Evolutionary conservation across 805 yeast genomes (phyloP), one percentile per base, ranked within the genome.

Genomic region (Wickerhamiella galacta): DNA sequence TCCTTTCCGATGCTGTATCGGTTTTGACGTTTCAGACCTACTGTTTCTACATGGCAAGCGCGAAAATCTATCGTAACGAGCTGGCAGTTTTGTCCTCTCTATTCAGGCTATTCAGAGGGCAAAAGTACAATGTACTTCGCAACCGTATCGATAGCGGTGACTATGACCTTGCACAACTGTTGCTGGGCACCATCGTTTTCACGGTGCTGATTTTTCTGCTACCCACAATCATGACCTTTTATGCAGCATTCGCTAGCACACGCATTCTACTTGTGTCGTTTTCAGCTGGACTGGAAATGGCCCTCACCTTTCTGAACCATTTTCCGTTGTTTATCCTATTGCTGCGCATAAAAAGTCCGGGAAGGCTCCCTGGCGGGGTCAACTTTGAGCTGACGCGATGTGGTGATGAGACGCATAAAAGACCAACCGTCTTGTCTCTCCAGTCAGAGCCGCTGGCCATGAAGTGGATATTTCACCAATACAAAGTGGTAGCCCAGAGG

Each of bases 161-260:
- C 49, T 87, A 79, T 51, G 87, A 79, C 38, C 58, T 87, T 16
- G 95, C 85, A 50, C 93, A 85, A 47, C 61, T 87, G 35, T 58
- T 92, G 31, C 57, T 87, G 49, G 98, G 98, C 0, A 90, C 95
- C 2, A 63, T 90, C 36, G 54, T 87, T 12, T 90, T 90, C 54
- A 81, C 87, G 31, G 70, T 85, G 11, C 57, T 80, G 33, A 56
- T 77, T 0, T 79, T 83, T 43, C 58, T 92, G 21, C 53, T 83
- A 31, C 98, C 98, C 1, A 90, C 99, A 0, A 76, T 82, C 2
- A 51, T 75, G 43, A 90, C 90, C 10, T 90, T 85, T 49, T 90
- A 90, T 48, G 43, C 72, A 12, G 68, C 75, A 16, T 87, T 83
- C 53, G 76, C 80, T 4, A 39, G 64, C 0, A 58, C 74, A 4